Evolutionary conservation across 306 rosid species (phyloP), one percentile per base, ranked within the genome.

Genomic region (Mimosa bimucronata): DNA sequence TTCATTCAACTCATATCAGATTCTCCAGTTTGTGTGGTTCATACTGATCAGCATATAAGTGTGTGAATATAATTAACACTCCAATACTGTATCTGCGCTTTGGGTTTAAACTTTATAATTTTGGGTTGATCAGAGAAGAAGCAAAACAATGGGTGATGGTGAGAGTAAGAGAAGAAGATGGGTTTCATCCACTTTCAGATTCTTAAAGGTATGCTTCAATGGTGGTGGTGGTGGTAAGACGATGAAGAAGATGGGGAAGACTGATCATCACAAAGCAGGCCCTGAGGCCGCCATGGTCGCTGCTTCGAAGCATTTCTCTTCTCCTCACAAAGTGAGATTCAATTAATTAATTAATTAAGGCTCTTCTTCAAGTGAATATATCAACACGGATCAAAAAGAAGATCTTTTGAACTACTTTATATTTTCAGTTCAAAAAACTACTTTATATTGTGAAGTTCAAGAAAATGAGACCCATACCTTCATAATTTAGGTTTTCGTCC

Each of bases 251-350:
- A 66, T 28, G 26, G 26, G 2, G 16, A 23, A 9, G 7, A 52
- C 19, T 10, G 6, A 3, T 9, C 11, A 7, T 6, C 5, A 52
- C 3, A 23, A n/a, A 5, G 10, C 31, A 12, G 46, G 7, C 19
- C 73, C 52, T 67, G n/a, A n/a, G n/a, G 74, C 74, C 13, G 19
- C 74, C 53, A 41, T 69, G 15, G 37, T 69, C 26, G 21, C 21
- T 1, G 55, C 55, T 6, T 41, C 74, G 10, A 69, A 69, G 37
- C 74, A 69, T 69, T 69, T 69, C 52, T 42, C 55, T 69, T 69
- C 55, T 10, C n/a, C 73, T 23, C 55, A 42, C 55, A 69, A 69
- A 42, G 34, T 41, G 31, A 31, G 31, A 9, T 69, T 69, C 46
- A 68, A 68, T 68, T 68, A 68, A 41, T 68, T n/a, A n/a, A n/a